These are phyloP conservation scores for Olyra latifolia DNA, from an alignment of 176 grass and related monocot genomes.

Conservation along the genomic window DNA sequence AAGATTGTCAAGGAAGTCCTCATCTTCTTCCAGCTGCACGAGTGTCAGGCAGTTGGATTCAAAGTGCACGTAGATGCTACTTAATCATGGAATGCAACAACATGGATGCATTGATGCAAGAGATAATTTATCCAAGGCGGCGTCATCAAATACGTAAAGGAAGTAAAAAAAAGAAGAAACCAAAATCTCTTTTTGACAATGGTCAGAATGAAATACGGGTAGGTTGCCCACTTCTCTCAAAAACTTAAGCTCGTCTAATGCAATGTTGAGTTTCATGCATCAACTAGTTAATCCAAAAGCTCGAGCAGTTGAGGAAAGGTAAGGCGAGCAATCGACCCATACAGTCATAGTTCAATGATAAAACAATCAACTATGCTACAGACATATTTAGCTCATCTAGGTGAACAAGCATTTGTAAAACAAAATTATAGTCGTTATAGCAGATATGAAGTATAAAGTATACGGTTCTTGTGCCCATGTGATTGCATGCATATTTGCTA, in stretches of 20 bases:
- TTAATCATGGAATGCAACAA: slow-evolving; percentile 3
- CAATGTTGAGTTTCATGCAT: neutral
- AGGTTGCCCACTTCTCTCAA: neutral
- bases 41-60: neutral
- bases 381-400: neutral
- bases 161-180: neutral
- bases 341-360: neutral
- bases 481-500: neutral
- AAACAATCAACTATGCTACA: neutral
- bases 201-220: neutral
- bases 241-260: neutral
- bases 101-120: neutral
- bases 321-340: neutral
- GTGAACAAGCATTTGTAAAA: slow-evolving; percentile 18
- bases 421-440: neutral
- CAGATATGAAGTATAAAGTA: neutral
- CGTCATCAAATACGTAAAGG: neutral
- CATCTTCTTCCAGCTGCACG: slow-evolving; percentile 79
- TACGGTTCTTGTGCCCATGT: neutral
- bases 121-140: neutral
- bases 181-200: neutral
- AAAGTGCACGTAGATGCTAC: neutral
- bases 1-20: slow-evolving; percentile 63
- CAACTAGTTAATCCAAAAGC: neutral
- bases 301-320: neutral